These are phyloP conservation scores for Priceomyces castillae DNA, from an alignment of 805 yeast species.

Conservation along the genomic window DNA sequence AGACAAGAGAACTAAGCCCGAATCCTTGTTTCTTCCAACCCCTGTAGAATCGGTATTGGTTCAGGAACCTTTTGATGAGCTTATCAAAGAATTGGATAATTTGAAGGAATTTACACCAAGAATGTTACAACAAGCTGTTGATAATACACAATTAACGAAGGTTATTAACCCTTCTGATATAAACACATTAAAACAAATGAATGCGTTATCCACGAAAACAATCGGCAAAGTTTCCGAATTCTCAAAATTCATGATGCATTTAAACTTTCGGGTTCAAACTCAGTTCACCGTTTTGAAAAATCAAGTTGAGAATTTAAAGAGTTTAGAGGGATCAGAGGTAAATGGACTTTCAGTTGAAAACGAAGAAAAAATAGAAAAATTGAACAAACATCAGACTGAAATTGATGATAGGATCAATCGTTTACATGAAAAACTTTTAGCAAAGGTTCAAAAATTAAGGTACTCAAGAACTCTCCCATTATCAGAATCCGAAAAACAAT, in stretches of 20 bases:
- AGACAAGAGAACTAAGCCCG: not conserved
- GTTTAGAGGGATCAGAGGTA: not conserved
- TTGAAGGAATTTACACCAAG: slow-evolving; percentile 3
- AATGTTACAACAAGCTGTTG: not conserved
- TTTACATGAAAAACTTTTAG: slow-evolving; percentile 21
- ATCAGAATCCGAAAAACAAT: slow-evolving; percentile 31
- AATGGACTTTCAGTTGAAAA: not conserved
- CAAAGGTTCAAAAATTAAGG: slow-evolving; percentile 22
- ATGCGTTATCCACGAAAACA: slow-evolving; percentile 18
- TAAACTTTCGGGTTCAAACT: slow-evolving; percentile 16
- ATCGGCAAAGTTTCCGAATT: slow-evolving; percentile 14
- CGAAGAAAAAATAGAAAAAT: slow-evolving; percentile 10
- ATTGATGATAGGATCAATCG: slow-evolving; percentile 18
- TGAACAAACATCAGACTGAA: slow-evolving; percentile 19
- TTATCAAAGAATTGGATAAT: slow-evolving; percentile 14
- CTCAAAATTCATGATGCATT: slow-evolving; percentile 17
- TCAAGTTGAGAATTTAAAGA: slow-evolving; percentile 13
- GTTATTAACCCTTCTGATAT: not conserved
- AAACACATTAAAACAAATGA: slow-evolving; percentile 10
- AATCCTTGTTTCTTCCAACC: not conserved
- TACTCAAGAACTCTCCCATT: slow-evolving; percentile 26
- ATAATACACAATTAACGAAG: not conserved
- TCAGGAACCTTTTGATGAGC: slow-evolving; percentile 18
- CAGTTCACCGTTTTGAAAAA: slow-evolving; percentile 24
- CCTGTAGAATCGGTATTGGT: slow-evolving; percentile 6